Evolutionary conservation across 768 basidiomycete species (phyloP).

Genomic region (Tulasnella sp.): DNA sequence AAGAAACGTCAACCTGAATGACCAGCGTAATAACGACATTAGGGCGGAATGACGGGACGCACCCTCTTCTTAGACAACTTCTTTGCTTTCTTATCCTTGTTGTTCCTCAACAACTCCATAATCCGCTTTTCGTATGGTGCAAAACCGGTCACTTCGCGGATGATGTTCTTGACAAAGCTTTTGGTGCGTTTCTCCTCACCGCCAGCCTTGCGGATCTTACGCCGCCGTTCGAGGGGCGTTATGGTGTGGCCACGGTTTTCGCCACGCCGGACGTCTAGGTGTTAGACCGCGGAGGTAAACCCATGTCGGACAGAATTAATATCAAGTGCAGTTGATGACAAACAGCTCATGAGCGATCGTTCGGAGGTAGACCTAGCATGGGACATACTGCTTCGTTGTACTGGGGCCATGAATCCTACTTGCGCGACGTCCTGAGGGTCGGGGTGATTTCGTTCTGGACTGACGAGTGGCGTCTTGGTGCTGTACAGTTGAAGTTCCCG

Average conservation of each 20-base stretch:
- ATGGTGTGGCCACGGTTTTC: slow-evolving; percentile 83
- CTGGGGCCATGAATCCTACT: slow-evolving; percentile 4
- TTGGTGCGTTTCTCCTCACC: slow-evolving; percentile 57
- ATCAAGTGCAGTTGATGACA: neutral
- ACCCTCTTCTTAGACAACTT: slow-evolving; percentile 99
- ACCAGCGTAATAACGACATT: neutral
- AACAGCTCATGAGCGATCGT: too few relatives aligned
- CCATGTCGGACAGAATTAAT: neutral
- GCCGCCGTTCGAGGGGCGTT: slow-evolving; percentile 63
- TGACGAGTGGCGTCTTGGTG: slow-evolving; percentile 6
- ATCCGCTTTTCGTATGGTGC: slow-evolving; percentile 96
- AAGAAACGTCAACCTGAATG: neutral
- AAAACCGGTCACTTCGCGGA: slow-evolving; percentile 96
- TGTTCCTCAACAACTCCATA: slow-evolving; percentile 96
- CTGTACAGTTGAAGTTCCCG: slow-evolving; percentile 3
- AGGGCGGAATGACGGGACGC: slow-evolving; percentile 26
- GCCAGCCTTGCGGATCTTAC: slow-evolving; percentile 90
- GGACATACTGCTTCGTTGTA: neutral
- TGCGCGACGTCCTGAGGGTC: neutral
- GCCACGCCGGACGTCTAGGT: slow-evolving; percentile 69
- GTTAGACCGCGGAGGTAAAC: neutral
- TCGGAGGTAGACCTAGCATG: neutral
- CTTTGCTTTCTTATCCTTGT: slow-evolving; percentile 98
- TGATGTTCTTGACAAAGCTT: slow-evolving; percentile 84
- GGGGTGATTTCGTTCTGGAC: slow-evolving; percentile 9